phyloP scores from a whole-genome alignment of 2,329 filamentous ascomycete genomes.

The Paramyrothecium sp. region DNA sequence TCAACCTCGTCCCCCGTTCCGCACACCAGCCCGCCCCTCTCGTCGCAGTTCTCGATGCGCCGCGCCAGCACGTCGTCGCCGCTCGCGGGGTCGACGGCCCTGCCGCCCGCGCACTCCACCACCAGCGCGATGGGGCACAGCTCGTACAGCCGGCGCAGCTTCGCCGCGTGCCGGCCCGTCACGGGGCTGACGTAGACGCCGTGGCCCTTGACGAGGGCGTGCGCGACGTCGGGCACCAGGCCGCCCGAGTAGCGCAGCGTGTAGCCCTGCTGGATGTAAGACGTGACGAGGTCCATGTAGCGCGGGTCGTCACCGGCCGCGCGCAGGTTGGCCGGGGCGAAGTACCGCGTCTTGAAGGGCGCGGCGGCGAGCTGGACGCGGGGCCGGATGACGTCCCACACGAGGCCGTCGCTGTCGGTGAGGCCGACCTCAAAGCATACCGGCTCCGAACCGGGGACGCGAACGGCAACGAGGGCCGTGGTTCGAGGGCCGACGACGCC shows the following conservation, averaged over 20 bases:
- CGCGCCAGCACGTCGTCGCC: constrained; percentile 40
- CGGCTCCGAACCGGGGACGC: constrained; percentile 35
- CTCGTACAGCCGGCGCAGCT: constrained; percentile 59
- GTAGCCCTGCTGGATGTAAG: constrained; percentile 52
- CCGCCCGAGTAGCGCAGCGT: constrained; percentile 61
- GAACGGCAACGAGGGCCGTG: constrained; percentile 53
- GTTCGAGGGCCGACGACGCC: constrained; percentile 56
- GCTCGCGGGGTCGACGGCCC: constrained; percentile 47
- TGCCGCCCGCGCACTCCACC: constrained; percentile 58
- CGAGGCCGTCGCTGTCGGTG: constrained; percentile 16
- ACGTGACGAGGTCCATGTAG: constrained; percentile 48
- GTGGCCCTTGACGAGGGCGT: constrained; percentile 59
- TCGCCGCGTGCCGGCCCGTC: constrained; percentile 48
- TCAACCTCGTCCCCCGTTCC: constrained; percentile 50
- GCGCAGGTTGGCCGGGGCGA: constrained; percentile 61
- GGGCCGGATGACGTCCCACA: constrained; percentile 38
- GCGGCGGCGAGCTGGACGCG: constrained; percentile 33
- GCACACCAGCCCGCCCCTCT: constrained; percentile 49
- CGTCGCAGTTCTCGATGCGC: constrained; percentile 40
- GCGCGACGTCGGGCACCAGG: constrained; percentile 59
- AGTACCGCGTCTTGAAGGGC: constrained; percentile 52
- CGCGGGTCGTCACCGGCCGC: constrained; percentile 47
- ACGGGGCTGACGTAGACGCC: constrained; percentile 61
- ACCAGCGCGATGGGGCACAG: constrained; percentile 58
- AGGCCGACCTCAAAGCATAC: constrained; percentile 54